Percentiles rank a stretch among this genome's conserved stretches.
These are phyloP conservation scores for Monosporozyma yasuniensis DNA, from an alignment of 805 yeast species.

Conservation along the genomic window DNA sequence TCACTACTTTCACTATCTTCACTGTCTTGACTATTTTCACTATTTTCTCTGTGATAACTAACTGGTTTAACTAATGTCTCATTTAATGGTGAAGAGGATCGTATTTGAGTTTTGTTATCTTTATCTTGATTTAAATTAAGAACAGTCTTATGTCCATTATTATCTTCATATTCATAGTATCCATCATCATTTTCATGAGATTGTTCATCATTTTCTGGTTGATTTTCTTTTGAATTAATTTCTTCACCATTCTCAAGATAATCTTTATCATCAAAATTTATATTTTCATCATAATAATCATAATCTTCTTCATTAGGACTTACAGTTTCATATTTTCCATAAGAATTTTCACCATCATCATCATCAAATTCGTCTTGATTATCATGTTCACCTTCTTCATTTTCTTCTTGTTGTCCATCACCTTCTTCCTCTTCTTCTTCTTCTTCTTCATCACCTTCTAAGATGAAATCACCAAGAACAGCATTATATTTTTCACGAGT, in stretches of 20 bases:
- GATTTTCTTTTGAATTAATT: neutral
- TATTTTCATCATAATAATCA: conserved; percentile 3
- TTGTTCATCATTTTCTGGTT: conserved; percentile 22
- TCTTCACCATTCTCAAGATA: conserved; percentile 14
- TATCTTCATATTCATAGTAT: conserved; percentile 60
- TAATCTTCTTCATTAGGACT: conserved; percentile 1
- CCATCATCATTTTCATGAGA: conserved; percentile 33
- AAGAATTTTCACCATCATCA: conserved; percentile 9
- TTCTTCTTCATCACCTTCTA: conserved; percentile 29
- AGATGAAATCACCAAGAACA: conserved; percentile 64
- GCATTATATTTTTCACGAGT: conserved; percentile 93
- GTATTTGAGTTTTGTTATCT: conserved; percentile 21
- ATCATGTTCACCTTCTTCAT: conserved; percentile 45
- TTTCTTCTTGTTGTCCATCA: conserved; percentile 9
- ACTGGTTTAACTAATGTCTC: neutral
- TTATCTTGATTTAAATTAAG: conserved; percentile 47
- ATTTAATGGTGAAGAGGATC: neutral
- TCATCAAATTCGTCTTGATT: conserved; percentile 59
- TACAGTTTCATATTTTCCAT: conserved; percentile 7
- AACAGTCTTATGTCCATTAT: conserved; percentile 60
- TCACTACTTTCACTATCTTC: conserved; percentile 33
- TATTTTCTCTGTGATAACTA: neutral
- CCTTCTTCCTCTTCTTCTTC: conserved; percentile 11
- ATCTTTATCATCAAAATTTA: neutral
- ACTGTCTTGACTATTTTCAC: neutral